Evolutionary conservation across 768 basidiomycete species (phyloP), one percentile per base, ranked within the genome.

Genomic region (Floccularia luteovirens): DNA sequence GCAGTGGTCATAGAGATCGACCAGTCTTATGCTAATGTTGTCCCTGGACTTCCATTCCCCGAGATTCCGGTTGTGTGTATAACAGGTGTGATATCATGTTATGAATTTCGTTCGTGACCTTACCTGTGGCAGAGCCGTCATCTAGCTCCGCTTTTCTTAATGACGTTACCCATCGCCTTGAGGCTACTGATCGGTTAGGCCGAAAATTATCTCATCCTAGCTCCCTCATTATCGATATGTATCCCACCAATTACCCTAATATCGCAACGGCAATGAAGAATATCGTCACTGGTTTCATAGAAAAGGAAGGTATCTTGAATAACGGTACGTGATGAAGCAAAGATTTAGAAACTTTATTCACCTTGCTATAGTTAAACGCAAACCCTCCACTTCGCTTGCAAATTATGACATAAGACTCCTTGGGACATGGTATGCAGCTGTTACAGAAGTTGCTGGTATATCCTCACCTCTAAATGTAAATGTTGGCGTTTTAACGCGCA

Each of bases 401-500:
- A 67, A 56, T 27, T 76, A 75, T 48, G 83, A 89, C 51, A 74
- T 90, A 27, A 62, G 62, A 36, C 54, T 75, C 17, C 68, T 90
- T 6, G 58, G 64, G 34, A 68, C 69, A 10, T 87, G 82, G 82
- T 79, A 80, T 46, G 53, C 63, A 22, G 63, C 68, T 12, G 45
- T 70, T 21, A 52, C 58, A 10, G 53, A 61, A 16, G 44, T 53
- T 1, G 60, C 63, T 53, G 64, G 74, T 72, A 55, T 14, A 47
- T 24, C 19, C 14, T 6, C 3, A 17, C 10, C 6, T 28, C 0
- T n/a, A 25, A 5, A 5, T 41, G 12, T 12, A 8, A 5, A 6
- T 13, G 12, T 37, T 31, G 16, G 24, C 10, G 27, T 7, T 37
- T 22, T 36, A 12, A 39, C 38, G 23, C 16, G 24, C 30, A 44